Evolutionary conservation across 2,329 filamentous ascomycete genomes (phyloP).

Genomic region (Thielaviopsis euricoi): DNA sequence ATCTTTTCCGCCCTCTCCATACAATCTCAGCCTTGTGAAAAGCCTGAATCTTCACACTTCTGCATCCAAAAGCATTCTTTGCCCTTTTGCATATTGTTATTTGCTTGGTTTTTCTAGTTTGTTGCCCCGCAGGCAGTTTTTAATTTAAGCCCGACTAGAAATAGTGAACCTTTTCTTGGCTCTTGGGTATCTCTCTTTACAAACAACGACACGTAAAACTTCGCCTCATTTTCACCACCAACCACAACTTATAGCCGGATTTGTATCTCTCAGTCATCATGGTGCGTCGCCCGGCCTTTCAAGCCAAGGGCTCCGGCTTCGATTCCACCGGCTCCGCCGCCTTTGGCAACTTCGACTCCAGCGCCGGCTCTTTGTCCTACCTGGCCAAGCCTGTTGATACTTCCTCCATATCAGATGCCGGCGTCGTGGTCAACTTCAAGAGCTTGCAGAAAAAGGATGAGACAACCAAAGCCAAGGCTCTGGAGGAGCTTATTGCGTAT

Average conservation of each 20-base stretch:
- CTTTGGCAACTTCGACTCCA: slow-evolving; percentile 26
- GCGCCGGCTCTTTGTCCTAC: slow-evolving; percentile 54
- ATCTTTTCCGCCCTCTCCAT: background rate
- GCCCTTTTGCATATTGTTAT: background rate
- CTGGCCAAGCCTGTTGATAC: slow-evolving; percentile 74
- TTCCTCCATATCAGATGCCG: slow-evolving; percentile 57
- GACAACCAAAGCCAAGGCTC: slow-evolving; percentile 75
- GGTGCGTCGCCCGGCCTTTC: slow-evolving; percentile 4
- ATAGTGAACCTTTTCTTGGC: too few species aligned
- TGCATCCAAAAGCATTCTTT: background rate
- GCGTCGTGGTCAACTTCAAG: slow-evolving; percentile 80
- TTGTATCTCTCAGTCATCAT: background rate
- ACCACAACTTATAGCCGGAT: background rate
- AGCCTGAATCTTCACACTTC: background rate
- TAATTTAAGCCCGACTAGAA: too few species aligned
- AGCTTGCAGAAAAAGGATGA: slow-evolving; percentile 85
- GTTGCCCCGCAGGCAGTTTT: too few species aligned
- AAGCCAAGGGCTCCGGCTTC: slow-evolving; percentile 1
- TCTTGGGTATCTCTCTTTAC: too few species aligned
- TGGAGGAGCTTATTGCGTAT: slow-evolving; percentile 66
- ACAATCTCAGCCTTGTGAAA: background rate
- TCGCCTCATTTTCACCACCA: background rate
- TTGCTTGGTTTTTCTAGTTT: background rate
- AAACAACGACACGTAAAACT: too few species aligned
- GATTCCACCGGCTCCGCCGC: slow-evolving; percentile 11